These are phyloP conservation scores for Cercospora beticola DNA, from an alignment of 2,329 filamentous ascomycete genomes.

Conservation along the genomic window DNA sequence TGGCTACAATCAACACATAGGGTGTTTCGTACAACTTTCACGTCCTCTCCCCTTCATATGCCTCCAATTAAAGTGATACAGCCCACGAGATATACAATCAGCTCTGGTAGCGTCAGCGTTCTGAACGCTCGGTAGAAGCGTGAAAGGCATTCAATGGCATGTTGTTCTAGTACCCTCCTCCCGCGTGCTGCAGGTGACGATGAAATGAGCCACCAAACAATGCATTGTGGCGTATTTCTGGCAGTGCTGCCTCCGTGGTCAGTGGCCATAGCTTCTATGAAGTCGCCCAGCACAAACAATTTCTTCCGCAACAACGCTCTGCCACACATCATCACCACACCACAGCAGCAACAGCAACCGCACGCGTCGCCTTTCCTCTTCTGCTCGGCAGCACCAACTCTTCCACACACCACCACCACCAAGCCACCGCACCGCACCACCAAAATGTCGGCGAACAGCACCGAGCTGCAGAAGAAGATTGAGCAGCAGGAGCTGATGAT, in stretches of 20 bases:
- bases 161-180: not conserved
- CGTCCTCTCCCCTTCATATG: not conserved
- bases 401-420: not conserved
- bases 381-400: not conserved
- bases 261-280: not conserved
- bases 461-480: not conserved
- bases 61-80: not conserved
- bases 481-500: not conserved
- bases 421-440: not conserved
- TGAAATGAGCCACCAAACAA: not conserved
- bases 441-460: not conserved
- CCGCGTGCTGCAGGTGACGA: not conserved
- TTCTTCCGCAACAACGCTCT: not conserved
- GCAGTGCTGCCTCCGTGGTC: not conserved
- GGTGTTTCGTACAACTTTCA: not conserved
- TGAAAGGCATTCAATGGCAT: not conserved
- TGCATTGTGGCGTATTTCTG: not conserved
- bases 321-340: not conserved
- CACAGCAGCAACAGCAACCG: not conserved
- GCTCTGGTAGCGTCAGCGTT: not conserved
- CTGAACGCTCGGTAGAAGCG: not conserved
- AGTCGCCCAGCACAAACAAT: not conserved
- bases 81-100: not conserved
- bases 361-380: not conserved
- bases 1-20: not conserved